Percentiles rank a stretch among this genome's conserved stretches.
These are phyloP conservation scores for Cornus florida DNA, from an alignment of 148 eudicot species.

Conservation along the genomic window DNA sequence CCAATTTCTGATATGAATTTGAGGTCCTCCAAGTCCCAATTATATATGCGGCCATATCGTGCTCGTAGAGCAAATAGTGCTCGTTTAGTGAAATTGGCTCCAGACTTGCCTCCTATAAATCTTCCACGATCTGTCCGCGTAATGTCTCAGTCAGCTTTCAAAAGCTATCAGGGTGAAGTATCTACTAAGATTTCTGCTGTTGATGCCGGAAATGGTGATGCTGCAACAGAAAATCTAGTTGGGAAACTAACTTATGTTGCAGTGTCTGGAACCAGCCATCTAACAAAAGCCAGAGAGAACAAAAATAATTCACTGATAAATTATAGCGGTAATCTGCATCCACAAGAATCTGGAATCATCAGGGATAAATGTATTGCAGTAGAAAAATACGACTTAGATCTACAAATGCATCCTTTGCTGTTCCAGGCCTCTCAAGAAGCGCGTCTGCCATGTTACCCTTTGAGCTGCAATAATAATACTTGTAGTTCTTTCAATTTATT, in stretches of 20 bases:
- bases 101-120: constrained; percentile 94
- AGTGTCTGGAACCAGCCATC: constrained; percentile 23
- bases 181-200: constrained; percentile 27
- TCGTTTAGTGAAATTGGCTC: constrained; percentile 78
- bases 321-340: constrained; percentile 22
- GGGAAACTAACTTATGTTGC: constrained; percentile 15
- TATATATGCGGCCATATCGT: constrained; percentile 33
- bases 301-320: constrained; percentile 18
- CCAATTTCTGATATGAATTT: constrained; percentile 23
- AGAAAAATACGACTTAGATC: constrained; percentile 50
- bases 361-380: constrained; percentile 29
- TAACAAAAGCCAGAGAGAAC: constrained; percentile 24
- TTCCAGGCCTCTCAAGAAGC: constrained; percentile 67
- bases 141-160: constrained; percentile 73
- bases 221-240: constrained; percentile 28
- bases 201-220: constrained; percentile 11
- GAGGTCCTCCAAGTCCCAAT: constrained; percentile 35
- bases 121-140: constrained; percentile 91
- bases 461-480: constrained; percentile 34
- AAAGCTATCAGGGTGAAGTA: constrained; percentile 48
- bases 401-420: constrained; percentile 89
- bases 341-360: constrained; percentile 25
- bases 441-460: constrained; percentile 50
- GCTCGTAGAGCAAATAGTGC: constrained; percentile 48
- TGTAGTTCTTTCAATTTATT: constrained; percentile 72